Base-by-base conservation (phyloP, 2,329 filamentous ascomycete species). In the Malbranchea zuffiana region DNA sequence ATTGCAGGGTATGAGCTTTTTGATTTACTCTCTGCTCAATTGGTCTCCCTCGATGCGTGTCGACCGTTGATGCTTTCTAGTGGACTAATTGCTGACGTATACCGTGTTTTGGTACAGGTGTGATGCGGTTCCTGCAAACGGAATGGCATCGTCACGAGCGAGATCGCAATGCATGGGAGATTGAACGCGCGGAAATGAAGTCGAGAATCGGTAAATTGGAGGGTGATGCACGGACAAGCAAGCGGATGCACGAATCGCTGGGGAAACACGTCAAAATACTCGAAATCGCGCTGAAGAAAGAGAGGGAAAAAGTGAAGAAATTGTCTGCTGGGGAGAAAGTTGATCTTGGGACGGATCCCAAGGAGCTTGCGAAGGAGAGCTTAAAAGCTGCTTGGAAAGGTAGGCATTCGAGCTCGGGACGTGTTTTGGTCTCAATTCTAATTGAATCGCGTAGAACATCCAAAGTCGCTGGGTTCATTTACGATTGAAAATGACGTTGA, bases 111-210 rank as follows among this genome's bases (percentile, higher is more conserved):
- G 24, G 18, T 37, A 21, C 49, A 90, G 84, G 90, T 56, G 90
- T 98, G 24, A 98, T 98, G 90, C 87, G 90, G 62, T 98, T 98
- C 60, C 76, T 98, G 25, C 90, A 98, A 66, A 90, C 90, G 32
- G 88, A 98, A 74, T 98, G 90, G 90, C 90, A 98, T 63, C 81
- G 85, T 49, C 88, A 98, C 61, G 90, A 98, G 65, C 82, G 90
- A 63, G 90, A 95, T 57, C 78, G 90, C 52, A 98, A 98, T 64
- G 80, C 86, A 24, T 98, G 90, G 90, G 90, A 98, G 62, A 98
- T 98, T 57, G 90, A 98, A 63, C 80, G 86, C 56, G 90, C 93
- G 52, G 90, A 98, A 66, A 96, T 98, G 90, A 94, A 93, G 68
- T 86, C 84, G 49, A 80, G 92, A 54, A 95, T 98, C 65, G 88